These are phyloP conservation scores for Globisporangium cederbergense DNA, from an alignment of 352 stramenopile genomes.

Conservation along the genomic window DNA sequence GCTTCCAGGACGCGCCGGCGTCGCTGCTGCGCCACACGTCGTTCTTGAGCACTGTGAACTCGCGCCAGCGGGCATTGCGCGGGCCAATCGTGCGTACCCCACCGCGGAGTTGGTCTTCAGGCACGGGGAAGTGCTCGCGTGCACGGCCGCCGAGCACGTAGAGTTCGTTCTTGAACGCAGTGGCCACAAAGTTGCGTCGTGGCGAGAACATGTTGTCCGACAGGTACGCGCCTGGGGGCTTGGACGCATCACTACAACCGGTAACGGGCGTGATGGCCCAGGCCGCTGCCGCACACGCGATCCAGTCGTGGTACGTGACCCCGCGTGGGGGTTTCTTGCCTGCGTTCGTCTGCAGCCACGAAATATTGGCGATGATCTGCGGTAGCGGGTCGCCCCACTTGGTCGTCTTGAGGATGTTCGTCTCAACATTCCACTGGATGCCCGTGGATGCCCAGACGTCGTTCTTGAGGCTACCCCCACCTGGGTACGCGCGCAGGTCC, in stretches of 20 bases:
- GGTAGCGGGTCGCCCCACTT: constrained; percentile 69
- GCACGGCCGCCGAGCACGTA: constrained; percentile 60
- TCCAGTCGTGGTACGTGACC: constrained; percentile 64
- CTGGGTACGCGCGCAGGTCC: constrained; percentile 70
- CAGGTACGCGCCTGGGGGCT: constrained; percentile 58
- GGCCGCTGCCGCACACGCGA: constrained; percentile 46
- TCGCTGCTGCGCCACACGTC: constrained; percentile 78
- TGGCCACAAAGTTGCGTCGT: constrained; percentile 58
- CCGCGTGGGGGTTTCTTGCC: constrained; percentile 57
- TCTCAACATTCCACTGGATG: constrained; percentile 44
- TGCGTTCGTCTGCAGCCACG: constrained; percentile 71
- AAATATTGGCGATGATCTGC: constrained; percentile 64
- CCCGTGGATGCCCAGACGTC: constrained; percentile 76
- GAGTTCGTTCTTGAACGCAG: constrained; percentile 57
- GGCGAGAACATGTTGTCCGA: constrained; percentile 80
- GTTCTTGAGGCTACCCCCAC: constrained; percentile 57
- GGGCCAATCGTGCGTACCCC: constrained; percentile 30
- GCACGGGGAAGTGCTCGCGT: constrained; percentile 54
- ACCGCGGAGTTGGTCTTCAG: constrained; percentile 44
- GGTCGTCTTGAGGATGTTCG: constrained; percentile 60
- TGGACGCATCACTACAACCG: constrained; percentile 55
- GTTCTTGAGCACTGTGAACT: constrained; percentile 74
- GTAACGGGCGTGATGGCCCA: constrained; percentile 47
- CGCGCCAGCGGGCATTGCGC: constrained; percentile 46
- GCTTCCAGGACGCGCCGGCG: constrained; percentile 62